Conservation (phyloP, 495 filamentous ascomycete species). For the Cercophora newfieldiana region DNA sequence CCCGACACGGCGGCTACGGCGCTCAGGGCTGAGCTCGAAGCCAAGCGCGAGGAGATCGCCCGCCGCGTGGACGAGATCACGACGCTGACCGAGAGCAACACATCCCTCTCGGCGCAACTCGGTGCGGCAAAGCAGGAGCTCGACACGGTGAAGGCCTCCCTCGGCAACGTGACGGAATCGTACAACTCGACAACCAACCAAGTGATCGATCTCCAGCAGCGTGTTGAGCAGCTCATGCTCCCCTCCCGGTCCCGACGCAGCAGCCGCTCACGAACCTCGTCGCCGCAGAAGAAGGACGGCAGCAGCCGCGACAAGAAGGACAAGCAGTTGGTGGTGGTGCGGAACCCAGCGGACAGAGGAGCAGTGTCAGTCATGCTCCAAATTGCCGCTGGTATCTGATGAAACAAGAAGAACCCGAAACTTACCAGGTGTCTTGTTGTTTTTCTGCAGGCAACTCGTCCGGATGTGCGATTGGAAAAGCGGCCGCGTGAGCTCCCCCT, state of each 20-base stretch:
- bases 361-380: constrained; percentile 40
- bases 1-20: constrained; percentile 27
- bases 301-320: constrained; percentile 31
- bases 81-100: constrained; percentile 28
- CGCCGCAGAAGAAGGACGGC: constrained; percentile 35
- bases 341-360: constrained; percentile 35
- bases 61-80: constrained; percentile 31
- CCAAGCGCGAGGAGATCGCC: constrained; percentile 29
- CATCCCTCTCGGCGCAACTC: constrained; percentile 29
- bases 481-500: constrained; percentile 13
- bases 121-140: constrained; percentile 30
- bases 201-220: constrained; percentile 27
- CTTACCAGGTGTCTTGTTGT: neutral
- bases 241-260: constrained; percentile 18
- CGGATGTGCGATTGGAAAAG: constrained; percentile 10
- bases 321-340: constrained; percentile 37
- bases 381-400: constrained; percentile 32
- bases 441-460: constrained; percentile 16
- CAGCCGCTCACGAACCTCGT: constrained; percentile 31
- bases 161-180: constrained; percentile 25
- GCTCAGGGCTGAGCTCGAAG: constrained; percentile 32
- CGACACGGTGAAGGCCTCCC: constrained; percentile 18
- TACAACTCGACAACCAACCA: constrained; percentile 26
- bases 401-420: constrained; percentile 6
- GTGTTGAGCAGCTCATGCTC: constrained; percentile 24